These are phyloP conservation scores for Tuber melanosporum DNA, from an alignment of 495 filamentous ascomycete species.

Conservation along the genomic window DNA sequence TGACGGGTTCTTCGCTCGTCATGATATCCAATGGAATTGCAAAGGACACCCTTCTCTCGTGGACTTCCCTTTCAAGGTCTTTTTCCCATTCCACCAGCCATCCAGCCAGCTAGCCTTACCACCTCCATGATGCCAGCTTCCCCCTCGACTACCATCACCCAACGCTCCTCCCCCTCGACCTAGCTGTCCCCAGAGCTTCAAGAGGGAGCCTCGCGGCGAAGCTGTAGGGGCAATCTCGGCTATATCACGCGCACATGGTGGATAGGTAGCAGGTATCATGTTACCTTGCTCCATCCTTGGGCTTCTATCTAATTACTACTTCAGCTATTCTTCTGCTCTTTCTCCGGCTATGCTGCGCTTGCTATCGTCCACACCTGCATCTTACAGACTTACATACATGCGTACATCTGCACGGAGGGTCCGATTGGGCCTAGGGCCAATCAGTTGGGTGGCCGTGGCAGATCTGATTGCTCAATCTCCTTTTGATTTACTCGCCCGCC, in stretches of 20 bases:
- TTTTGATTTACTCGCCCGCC: neutral
- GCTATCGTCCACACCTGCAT: neutral
- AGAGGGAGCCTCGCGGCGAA: neutral
- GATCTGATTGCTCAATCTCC: neutral
- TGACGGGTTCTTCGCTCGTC: neutral
- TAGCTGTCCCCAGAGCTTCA: neutral
- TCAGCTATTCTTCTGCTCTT: neutral
- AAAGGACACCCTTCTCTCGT: neutral
- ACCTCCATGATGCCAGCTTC: neutral
- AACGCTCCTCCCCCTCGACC: neutral
- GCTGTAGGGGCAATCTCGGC: neutral
- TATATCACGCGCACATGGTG: neutral
- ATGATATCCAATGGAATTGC: neutral
- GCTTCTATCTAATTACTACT: neutral
- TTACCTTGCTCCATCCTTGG: neutral
- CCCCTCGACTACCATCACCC: neutral
- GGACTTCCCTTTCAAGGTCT: neutral
- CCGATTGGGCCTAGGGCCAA: neutral
- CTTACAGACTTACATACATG: neutral
- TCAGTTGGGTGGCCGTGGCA: neutral
- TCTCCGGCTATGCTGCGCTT: neutral
- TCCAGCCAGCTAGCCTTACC: neutral
- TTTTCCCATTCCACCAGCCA: neutral
- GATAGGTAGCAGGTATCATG: neutral
- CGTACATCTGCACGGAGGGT: neutral